Evolutionary conservation across 2,329 filamentous ascomycete genomes (phyloP).

Genomic region (Clathrospora elynae): DNA sequence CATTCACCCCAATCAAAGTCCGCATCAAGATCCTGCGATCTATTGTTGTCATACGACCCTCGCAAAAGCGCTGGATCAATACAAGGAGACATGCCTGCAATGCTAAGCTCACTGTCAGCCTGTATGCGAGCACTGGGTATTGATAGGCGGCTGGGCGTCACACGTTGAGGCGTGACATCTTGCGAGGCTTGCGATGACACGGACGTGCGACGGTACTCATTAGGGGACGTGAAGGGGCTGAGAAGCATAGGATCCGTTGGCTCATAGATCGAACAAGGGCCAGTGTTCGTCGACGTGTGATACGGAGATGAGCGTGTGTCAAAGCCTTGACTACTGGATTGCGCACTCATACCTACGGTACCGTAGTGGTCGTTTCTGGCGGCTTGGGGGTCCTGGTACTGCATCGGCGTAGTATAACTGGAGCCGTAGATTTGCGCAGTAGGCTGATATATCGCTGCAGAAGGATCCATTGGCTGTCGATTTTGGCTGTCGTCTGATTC

Average conservation of each 20-base stretch:
- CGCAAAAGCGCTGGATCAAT: too few species aligned
- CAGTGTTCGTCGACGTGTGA: not conserved
- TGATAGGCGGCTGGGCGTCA: not conserved
- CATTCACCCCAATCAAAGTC: too few species aligned
- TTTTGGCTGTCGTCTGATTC: too few species aligned
- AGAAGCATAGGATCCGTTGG: not conserved
- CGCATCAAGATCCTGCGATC: too few species aligned
- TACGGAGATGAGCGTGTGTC: constrained; percentile 6
- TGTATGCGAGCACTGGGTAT: too few species aligned
- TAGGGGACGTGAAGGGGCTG: constrained; percentile 2
- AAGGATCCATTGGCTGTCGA: too few species aligned
- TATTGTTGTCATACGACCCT: too few species aligned
- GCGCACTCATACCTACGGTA: constrained; percentile 6
- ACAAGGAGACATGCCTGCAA: too few species aligned
- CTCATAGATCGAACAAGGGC: not conserved
- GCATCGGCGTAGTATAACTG: not conserved
- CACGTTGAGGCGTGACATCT: not conserved
- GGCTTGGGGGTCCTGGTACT: not conserved
- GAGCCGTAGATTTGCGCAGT: too few species aligned
- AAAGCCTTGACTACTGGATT: constrained; percentile 3
- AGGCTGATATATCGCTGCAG: too few species aligned
- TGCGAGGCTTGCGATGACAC: not conserved
- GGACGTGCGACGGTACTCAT: not conserved
- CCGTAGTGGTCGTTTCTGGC: not conserved
- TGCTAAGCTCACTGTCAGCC: too few species aligned